Base-by-base conservation (phyloP, 768 basidiomycete genomes). In the Boletus rubescentipes region DNA sequence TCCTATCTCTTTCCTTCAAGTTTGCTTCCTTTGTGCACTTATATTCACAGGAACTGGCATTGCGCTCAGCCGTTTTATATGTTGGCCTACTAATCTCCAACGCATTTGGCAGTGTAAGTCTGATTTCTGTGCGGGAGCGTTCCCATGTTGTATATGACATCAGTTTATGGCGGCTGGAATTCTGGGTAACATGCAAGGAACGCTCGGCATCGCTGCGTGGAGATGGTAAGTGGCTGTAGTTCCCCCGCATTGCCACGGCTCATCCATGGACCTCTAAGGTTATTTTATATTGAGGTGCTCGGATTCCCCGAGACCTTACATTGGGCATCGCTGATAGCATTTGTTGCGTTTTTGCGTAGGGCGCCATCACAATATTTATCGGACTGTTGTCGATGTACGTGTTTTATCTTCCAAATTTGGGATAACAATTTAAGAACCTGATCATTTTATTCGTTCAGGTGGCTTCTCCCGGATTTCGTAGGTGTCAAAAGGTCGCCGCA, bases 81-180 rank as follows among this genome's bases (percentile, higher is more conserved):
- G 76, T 75, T 15, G 85, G 85, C 4, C 63, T 84, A 7, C 70
- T 86, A 7, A 76, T 86, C 38, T 84, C 84, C 5, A 85, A 85
- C 61, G 85, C 86, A 4, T 86, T 87, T 60, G 85, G 86, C 42
- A 74, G 79, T 39, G 85, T 85, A 53, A 62, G 81, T 63, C 18
- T 20, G 9, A n/a, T 44, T 29, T 46, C 30, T 31, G 16, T 4
- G 5, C 15, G 12, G 8, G n/a, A 15, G 14, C 30, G 7, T n/a
- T n/a, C 5, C 34, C 10, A 30, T 15, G 2, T 37, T 34, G 39
- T 48, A 29, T 30, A 4, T 23, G 15, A 23, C 23, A 15, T 16
- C 53, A 87, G 82, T 67, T 89, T 7, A 80, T 89, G 62, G 89
- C 87, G n/a, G 87, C 87, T n/a, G 88, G 85, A 9, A 86, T 90